Evolutionary conservation across 305 asterid genomes (phyloP), one percentile per base, ranked within the genome.

Genomic region (Withania somnifera): DNA sequence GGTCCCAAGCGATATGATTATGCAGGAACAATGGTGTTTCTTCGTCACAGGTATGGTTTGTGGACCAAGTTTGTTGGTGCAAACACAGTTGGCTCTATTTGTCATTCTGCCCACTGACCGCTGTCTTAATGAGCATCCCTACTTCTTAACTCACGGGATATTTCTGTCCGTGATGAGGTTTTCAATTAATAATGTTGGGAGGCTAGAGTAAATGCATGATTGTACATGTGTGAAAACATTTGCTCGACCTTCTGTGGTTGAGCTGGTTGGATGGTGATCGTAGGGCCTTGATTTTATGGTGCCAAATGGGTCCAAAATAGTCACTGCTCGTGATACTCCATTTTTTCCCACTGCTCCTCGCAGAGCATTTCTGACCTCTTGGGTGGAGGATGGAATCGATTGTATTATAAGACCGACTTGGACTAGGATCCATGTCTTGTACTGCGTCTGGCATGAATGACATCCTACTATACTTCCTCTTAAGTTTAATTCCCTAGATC

Each of bases 11-110:
- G 98, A 75, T 96, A 96, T 83, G 99, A 96, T 87, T 94, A 87
- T 68, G 98, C 98, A 1, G 99, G 99, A 82, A 96, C 99, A 22
- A 96, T 92, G 89, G 98, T 96, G 84, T 96, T 96, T 87, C 99
- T 96, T 82, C 93, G 91, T 83, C 99, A 96, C 79, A 93, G 93
- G 98, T 96, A 90, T 77, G 91, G 64, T 56, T 24, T 24, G 3
- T 38, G 11, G 61, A 79, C 54, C 56, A 71, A 22, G 3, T 24
- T 0, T 71, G 3, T 26, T 47, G 9, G 58, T 73, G 42, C 36
- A 2, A 73, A 2, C 50, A 61, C 11, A 66, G 76, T 34, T 7
- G 28, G 28, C 28, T 20, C 54, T 0, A 11, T 68, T 40, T 40
- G 19, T 30, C 5, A 67, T 9, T 67, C 38, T 68, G 0, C 53